Conservation (phyloP, 1,139 yeast genomes). For the Candida freyschussii region DNA sequence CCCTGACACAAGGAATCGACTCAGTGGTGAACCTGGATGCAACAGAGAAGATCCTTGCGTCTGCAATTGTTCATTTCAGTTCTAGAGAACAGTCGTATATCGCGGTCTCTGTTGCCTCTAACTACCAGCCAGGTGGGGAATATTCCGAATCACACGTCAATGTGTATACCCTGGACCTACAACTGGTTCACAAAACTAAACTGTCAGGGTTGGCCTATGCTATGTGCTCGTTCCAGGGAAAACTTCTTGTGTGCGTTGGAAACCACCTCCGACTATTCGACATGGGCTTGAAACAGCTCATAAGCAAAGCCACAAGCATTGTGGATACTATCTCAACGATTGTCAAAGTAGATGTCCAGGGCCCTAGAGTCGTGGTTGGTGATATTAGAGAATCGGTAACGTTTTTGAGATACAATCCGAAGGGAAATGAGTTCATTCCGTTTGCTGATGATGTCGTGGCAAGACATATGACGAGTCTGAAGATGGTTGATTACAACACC, state of each 20-base stretch:
- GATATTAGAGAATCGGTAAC: conserved; percentile 65
- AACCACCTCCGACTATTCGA: conserved; percentile 58
- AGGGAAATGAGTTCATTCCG: conserved; percentile 50
- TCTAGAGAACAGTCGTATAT: conserved; percentile 35
- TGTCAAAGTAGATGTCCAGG: conserved; percentile 47
- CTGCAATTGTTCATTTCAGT: conserved; percentile 34
- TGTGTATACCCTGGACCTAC: conserved; percentile 35
- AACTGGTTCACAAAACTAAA: conserved; percentile 58
- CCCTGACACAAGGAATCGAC: conserved; percentile 32
- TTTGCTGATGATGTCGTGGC: conserved; percentile 67
- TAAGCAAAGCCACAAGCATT: conserved; percentile 54
- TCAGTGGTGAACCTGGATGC: conserved; percentile 39
- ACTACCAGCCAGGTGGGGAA: conserved; percentile 27
- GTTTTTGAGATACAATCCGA: conserved; percentile 48
- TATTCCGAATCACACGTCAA: conserved; percentile 39
- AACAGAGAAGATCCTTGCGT: conserved; percentile 40
- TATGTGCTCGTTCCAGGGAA: conserved; percentile 54
- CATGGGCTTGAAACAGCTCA: conserved; percentile 72
- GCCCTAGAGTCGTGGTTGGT: conserved; percentile 60
- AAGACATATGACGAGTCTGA: conserved; percentile 59
- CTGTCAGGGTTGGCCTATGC: conserved; percentile 48
- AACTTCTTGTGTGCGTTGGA: conserved; percentile 56
- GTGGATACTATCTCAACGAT: conserved; percentile 41
- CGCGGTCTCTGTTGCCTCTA: conserved; percentile 44
- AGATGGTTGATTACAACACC: conserved; percentile 67